Conservation (phyloP, 805 yeast genomes). For the Hanseniaspora valbyensis region DNA sequence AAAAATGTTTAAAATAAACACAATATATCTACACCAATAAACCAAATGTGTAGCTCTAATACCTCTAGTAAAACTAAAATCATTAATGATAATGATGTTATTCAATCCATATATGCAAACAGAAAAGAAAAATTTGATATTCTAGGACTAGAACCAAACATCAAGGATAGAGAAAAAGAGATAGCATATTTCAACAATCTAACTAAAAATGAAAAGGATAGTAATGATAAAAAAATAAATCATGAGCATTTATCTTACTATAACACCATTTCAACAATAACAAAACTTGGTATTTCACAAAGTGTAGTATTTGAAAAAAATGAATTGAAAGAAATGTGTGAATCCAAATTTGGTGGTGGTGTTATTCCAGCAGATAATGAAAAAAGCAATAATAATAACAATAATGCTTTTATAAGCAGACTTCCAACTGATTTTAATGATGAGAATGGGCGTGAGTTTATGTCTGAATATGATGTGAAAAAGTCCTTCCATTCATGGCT, state of each 20-base stretch:
- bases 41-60: too few relatives aligned
- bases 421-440: not conserved
- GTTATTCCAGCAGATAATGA: not conserved
- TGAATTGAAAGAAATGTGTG: not conserved
- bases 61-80: not conserved
- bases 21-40: too few relatives aligned
- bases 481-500: slow-evolving; percentile 4
- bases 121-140: slow-evolving; percentile 3
- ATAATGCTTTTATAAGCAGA: not conserved
- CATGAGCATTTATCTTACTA: slow-evolving; percentile 4
- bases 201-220: not conserved
- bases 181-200: not conserved
- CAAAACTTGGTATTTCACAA: slow-evolving; percentile 5
- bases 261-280: slow-evolving; percentile 5
- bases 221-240: not conserved
- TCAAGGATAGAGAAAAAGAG: slow-evolving; percentile 5
- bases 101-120: slow-evolving; percentile 12
- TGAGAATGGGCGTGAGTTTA: not conserved
- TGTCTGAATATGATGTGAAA: not conserved
- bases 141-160: slow-evolving; percentile 2
- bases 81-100: slow-evolving; percentile 4
- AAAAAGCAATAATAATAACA: not conserved
- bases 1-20: too few relatives aligned
- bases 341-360: slow-evolving; percentile 9
- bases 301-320: slow-evolving; percentile 3